Evolutionary conservation across 768 basidiomycete genomes (phyloP), one percentile per base, ranked within the genome.

Genomic region (Pisolithus tinctorius): DNA sequence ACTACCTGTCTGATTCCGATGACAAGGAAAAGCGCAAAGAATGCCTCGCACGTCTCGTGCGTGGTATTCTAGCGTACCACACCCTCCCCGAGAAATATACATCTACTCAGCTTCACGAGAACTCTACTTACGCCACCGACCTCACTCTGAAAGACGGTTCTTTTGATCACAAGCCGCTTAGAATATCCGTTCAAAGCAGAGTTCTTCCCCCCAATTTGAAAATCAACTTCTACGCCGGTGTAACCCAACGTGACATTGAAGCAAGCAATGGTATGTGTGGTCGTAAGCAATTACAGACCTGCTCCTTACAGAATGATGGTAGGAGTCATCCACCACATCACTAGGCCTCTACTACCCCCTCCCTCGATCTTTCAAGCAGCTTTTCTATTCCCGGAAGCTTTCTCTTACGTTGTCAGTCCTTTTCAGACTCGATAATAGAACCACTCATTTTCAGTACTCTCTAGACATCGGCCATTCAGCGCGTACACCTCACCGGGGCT

Each of bases 391-490:
- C 71, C 72, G 0, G 60, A 67, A 13, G 51, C 58, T n/a, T 80
- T 81, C 51, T 76, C 79, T 4, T 78, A 71, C 29, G 64, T 82
- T 45, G 79, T 79, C 57, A 57, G 70, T 63, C 11, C 13, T 14
- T 27, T 27, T 7, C 36, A 14, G 9, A 36, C 26, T 8, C 47
- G 31, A 25, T 16, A 29, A 20, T 47, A 36, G 30, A 31, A 14
- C 45, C 38, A 42, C 34, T 50, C 48, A 43, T 14, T 38, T 23
- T 39, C 34, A 31, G 42, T 36, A 9, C n/a, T 5, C 7, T 20
- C 45, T 11, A 81, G 80, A 83, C 81, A 1, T 80, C 81, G 1
- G 76, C 77, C 6, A 61, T 83, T 5, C 82, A 83, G 57, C 76
- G 76, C 26, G 70, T 75, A 4, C 70, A 68, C 4, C 70, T 79